phyloP scores from a whole-genome alignment of 345 rosid genomes.

The Citropsis articulata region DNA sequence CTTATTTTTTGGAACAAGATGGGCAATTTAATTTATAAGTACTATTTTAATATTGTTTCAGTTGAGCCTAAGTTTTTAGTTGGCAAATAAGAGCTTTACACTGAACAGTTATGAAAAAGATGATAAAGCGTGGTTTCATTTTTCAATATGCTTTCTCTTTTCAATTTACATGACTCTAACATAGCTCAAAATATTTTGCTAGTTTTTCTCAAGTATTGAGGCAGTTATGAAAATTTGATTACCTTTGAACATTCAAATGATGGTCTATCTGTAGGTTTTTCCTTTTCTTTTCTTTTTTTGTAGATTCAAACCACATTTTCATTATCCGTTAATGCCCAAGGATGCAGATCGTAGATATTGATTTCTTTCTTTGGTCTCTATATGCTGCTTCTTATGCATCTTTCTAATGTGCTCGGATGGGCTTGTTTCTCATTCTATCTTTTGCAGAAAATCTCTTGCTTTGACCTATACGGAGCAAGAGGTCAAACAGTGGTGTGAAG shows the following conservation, averaged over 20 bases:
- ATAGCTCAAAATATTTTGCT: background rate
- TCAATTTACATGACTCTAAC: background rate
- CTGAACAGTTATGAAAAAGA: background rate
- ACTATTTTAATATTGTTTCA: background rate
- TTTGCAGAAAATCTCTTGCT: constrained; percentile 34
- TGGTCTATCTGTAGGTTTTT: too few relatives aligned
- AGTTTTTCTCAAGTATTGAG: background rate
- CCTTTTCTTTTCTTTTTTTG: background rate
- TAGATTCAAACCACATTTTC: background rate
- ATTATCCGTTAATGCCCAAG: background rate
- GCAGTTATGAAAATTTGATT: background rate
- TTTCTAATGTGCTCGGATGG: background rate
- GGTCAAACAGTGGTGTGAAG: constrained; percentile 74
- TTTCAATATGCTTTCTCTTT: background rate
- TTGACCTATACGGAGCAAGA: constrained; percentile 60
- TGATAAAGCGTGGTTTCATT: background rate
- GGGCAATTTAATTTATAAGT: background rate
- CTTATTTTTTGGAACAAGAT: background rate
- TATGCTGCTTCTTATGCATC: background rate
- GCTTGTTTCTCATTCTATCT: background rate
- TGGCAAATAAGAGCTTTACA: background rate
- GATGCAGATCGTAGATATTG: background rate
- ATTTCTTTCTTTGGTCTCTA: background rate
- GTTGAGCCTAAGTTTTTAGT: background rate
- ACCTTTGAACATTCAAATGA: background rate